Evolutionary conservation across 2,329 filamentous ascomycete species (phyloP).

Genomic region (Cyanodermella asteris): DNA sequence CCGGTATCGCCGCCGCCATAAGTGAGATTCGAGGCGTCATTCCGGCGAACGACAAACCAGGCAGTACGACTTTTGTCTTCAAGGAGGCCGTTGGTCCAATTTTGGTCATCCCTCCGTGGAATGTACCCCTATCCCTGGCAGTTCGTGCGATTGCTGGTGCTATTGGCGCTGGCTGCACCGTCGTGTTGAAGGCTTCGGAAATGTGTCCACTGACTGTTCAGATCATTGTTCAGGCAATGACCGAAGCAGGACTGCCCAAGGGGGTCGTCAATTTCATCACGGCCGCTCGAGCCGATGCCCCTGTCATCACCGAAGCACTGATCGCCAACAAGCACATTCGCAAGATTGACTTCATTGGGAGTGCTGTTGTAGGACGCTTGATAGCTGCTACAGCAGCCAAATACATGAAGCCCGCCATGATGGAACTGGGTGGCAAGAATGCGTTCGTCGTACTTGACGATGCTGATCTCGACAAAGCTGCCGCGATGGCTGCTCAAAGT

Average conservation of each 20-base stretch:
- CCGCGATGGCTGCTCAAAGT: constrained; percentile 54
- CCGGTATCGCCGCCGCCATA: constrained; percentile 63
- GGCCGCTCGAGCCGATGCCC: constrained; percentile 36
- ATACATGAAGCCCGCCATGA: constrained; percentile 54
- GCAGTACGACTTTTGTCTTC: constrained; percentile 39
- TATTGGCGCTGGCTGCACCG: constrained; percentile 50
- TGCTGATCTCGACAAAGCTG: constrained; percentile 53
- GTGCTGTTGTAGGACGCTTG: constrained; percentile 46
- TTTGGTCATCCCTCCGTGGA: constrained; percentile 62
- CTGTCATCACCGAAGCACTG: constrained; percentile 41
- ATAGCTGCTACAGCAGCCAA: constrained; percentile 49
- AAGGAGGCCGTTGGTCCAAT: constrained; percentile 64
- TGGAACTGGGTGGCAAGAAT: constrained; percentile 71
- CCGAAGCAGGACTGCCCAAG: constrained; percentile 52
- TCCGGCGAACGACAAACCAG: constrained; percentile 25
- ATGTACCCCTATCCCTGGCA: constrained; percentile 31
- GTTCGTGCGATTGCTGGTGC: constrained; percentile 33
- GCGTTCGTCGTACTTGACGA: constrained; percentile 60
- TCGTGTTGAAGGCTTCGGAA: constrained; percentile 52
- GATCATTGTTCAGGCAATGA: constrained; percentile 40
- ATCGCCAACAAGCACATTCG: constrained; percentile 46
- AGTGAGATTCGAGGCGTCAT: constrained; percentile 33
- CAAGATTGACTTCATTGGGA: constrained; percentile 66
- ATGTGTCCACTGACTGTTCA: constrained; percentile 41
- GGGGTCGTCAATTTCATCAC: constrained; percentile 56